These are phyloP conservation scores for Trichoderma gamsii DNA, from an alignment of 495 filamentous ascomycete species.

Conservation along the genomic window DNA sequence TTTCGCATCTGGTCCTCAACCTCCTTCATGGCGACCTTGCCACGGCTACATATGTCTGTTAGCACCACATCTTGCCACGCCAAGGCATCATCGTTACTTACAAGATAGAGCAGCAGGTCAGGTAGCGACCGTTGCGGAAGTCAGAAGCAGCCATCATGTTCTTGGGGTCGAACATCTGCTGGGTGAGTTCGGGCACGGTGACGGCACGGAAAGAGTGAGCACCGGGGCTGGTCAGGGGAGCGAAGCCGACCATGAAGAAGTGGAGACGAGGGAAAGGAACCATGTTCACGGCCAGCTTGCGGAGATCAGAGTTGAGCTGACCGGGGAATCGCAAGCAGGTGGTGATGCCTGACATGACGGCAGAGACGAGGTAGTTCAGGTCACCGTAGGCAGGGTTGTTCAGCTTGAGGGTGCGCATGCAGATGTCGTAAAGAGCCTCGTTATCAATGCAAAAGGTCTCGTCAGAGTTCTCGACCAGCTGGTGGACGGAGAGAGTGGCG, in stretches of 20 bases:
- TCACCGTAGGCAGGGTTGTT: slow-evolving; percentile 97
- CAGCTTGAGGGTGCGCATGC: slow-evolving; percentile 99
- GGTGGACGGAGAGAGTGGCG: slow-evolving; percentile 96
- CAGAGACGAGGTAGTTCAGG: slow-evolving; percentile 98
- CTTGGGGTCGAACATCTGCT: slow-evolving; percentile 99
- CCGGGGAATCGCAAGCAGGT: slow-evolving; percentile 98
- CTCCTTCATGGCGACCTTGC: slow-evolving; percentile 99
- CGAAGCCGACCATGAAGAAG: slow-evolving; percentile 99
- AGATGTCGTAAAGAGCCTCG: slow-evolving; percentile 99
- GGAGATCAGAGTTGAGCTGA: slow-evolving; percentile 99
- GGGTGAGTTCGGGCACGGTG: slow-evolving; percentile 95
- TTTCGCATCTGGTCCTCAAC: slow-evolving; percentile 99
- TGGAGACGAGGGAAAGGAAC: slow-evolving; percentile 99
- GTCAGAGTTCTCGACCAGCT: slow-evolving; percentile 99
- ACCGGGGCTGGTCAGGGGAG: slow-evolving; percentile 94
- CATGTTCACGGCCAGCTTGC: slow-evolving; percentile 99
- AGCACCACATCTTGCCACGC: slow-evolving; percentile 20
- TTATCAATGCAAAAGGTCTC: slow-evolving; percentile 99
- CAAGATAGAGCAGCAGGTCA: slow-evolving; percentile 99
- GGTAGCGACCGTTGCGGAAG: slow-evolving; percentile 99
- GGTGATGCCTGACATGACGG: slow-evolving; percentile 99
- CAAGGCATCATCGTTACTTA: slow-evolving; percentile 25
- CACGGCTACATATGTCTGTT: slow-evolving; percentile 58
- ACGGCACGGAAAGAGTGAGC: slow-evolving; percentile 94
- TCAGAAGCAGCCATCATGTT: slow-evolving; percentile 99